Base-by-base conservation (phyloP, 495 filamentous ascomycete species). In the Trichocladium uniseriatum region DNA sequence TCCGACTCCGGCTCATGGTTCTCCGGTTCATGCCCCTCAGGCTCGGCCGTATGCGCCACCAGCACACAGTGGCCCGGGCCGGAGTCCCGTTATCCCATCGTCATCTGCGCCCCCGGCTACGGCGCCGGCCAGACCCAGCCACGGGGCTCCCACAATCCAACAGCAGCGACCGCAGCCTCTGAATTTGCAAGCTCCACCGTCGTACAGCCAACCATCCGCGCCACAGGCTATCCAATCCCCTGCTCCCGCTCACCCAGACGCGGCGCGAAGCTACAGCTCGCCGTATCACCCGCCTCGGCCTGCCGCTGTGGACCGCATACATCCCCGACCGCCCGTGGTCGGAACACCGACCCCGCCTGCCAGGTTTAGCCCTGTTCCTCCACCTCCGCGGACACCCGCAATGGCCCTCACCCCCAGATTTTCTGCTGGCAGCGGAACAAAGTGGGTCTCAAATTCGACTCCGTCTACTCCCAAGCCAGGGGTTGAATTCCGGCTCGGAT, bases 401-500 rank as follows among this genome's bases (percentile, higher is more conserved):
- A 36, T 48, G 19, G 22, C 11, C 7, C 19, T 57, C 29, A 44
- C 46, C 1, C 15, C 34, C 2, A 59, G 52, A 31, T 20, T 60
- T 18, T 20, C 45, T 3, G 46, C 58, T 11, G 74, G 72, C 1
- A 68, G 62, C 42, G 69, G 66, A 13, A 79, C 76, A 2, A 72
- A 68, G 55, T 78, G 76, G 75, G 66, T 58, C 5, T 60, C 65
- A 18, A 62, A 51, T 1, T 57, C 70, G 14, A 73, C 69, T 0
- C 67, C 72, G 4, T 71, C 74, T 15, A 78, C 74, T 16, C 75
- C 75, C 0, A 56, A 45, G 27, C 42, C 43, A 11, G 57, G 52
- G 5, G n/a, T 56, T 10, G 53, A 51, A 15, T 38, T 43, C 6
- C 64, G 63, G 0, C 29, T 56, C 32, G 57, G 54, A 13, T 55